Evolutionary conservation across 352 stramenopile genomes (phyloP), one percentile per base, ranked within the genome.

Genomic region (Pythium guiyangense): DNA sequence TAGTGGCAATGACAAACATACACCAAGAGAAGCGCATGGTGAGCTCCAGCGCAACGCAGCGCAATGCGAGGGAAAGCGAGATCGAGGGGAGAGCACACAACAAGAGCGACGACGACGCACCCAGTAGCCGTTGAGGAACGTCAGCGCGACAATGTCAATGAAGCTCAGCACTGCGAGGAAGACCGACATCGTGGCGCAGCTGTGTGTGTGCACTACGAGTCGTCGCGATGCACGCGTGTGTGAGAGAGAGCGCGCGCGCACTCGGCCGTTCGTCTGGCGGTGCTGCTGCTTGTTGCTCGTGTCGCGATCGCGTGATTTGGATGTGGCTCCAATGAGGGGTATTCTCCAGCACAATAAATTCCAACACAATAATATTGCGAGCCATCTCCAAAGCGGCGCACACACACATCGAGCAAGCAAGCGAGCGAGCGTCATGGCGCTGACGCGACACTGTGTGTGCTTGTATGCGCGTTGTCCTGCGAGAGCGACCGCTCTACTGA

Each of bases 41-140:
- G 22, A 47, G 34, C 31, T 29, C 18, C 11, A 42, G 12, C 22
- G 14, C n/a, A 29, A 44, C n/a, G n/a, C n/a, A n/a, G n/a, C n/a
- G n/a, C n/a, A n/a, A n/a, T n/a, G n/a, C n/a, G n/a, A 26, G 11
- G n/a, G 34, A 39, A 43, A 18, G 17, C 10, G 29, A 20, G 39
- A 22, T 44, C 18, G 2, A 35, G 17, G 6, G 47, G 26, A 31
- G 29, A 3, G 18, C n/a, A n/a, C 18, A 37, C 20, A 10, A 26
- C 18, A 49, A 26, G 18, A 26, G 15, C 11, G 18, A n/a, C 9
- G 10, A 76, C 79, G 54, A n/a, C n/a, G n/a, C 39, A 94, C 83
- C 82, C 82, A 94, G 63, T 91, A 94, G 54, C 84, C 84, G 51
- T 94, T 94, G 34, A 92, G 73, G 62, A 94, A 94, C 45, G 84